Base-by-base conservation (phyloP, 2,329 filamentous ascomycete species). In the Stagonosporopsis rhizophila region DNA sequence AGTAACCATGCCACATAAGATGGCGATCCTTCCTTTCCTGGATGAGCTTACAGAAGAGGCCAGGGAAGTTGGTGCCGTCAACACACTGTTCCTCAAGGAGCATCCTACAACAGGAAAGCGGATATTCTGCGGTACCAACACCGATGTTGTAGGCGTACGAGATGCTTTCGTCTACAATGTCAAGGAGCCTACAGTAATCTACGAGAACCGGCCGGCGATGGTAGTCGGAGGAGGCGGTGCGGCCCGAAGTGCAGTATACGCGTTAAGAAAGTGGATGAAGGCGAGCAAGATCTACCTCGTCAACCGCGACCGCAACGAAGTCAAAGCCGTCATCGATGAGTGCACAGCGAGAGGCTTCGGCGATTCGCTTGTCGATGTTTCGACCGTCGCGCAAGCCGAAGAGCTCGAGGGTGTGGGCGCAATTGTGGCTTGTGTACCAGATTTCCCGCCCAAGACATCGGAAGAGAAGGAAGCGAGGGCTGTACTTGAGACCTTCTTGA, bases 1-100 rank as follows among this genome's bases (percentile, higher is more conserved):
- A 6, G 87, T 94, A 27, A 94, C 90, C 19, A 95, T 94, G 90
- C 90, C 91, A 0, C 87, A 91, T 79, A 94, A 95, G 75, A 85
- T 94, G 30, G 81, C 85, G 64, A 91, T 93, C 70, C 85, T 93
- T 59, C 81, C 85, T 0, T 82, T 90, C 64, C 82, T 94, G 9
- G 89, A 94, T 69, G 84, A 87, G 51, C 79, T 93, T 39, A 92
- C 89, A 6, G 83, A 86, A n/a, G 89, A 92, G 74, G 90, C 86
- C 62, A 82, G 83, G 45, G 86, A 87, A 37, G 88, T 92, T 27
- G 90, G 90, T 44, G 90, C 90, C 47, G 88, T 89, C 76, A 94
- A 95, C 80, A 94, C 90, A 1, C 83, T 94, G 51, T 92, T 89
- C 78, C 73, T 90, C 44, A 81, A 83, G 17, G 75, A 78, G 39